Evolutionary conservation across 169 alveolate genomes (phyloP).

Genomic region (Eimeria tenella): DNA sequence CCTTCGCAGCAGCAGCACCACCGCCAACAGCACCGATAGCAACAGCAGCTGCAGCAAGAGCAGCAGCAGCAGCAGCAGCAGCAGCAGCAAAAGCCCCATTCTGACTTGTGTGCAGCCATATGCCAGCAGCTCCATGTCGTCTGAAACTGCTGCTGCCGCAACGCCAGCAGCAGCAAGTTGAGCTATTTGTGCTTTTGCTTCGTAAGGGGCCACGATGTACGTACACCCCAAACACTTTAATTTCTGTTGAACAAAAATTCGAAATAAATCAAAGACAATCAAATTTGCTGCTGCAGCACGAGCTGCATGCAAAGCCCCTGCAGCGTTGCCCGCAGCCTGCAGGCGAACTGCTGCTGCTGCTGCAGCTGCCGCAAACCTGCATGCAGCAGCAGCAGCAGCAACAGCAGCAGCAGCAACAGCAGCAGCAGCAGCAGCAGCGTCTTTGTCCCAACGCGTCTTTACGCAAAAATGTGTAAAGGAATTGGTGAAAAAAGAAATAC

Average conservation of each 20-base stretch:
- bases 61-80: neutral
- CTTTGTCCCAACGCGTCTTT: neutral
- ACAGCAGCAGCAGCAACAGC: too few species aligned
- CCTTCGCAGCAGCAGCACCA: too few species aligned
- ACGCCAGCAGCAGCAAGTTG: neutral
- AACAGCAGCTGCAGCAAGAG: neutral
- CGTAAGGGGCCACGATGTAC: neutral
- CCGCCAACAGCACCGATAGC: too few species aligned
- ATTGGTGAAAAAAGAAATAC: neutral
- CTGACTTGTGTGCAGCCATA: neutral
- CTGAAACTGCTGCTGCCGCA: neutral
- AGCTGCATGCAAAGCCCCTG: neutral
- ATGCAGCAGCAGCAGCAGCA: neutral
- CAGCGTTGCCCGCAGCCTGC: neutral
- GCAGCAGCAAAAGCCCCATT: neutral
- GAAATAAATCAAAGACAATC: neutral
- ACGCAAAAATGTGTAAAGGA: too few species aligned
- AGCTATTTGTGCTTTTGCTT: neutral
- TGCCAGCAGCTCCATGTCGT: neutral
- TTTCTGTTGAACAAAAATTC: neutral
- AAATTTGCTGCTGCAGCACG: neutral
- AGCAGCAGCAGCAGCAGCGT: too few species aligned
- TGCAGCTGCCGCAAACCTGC: neutral
- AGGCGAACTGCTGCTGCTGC: neutral
- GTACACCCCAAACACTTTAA: neutral